Conservation (phyloP, 306 rosid species). For the Prinsepia uniflora region DNA sequence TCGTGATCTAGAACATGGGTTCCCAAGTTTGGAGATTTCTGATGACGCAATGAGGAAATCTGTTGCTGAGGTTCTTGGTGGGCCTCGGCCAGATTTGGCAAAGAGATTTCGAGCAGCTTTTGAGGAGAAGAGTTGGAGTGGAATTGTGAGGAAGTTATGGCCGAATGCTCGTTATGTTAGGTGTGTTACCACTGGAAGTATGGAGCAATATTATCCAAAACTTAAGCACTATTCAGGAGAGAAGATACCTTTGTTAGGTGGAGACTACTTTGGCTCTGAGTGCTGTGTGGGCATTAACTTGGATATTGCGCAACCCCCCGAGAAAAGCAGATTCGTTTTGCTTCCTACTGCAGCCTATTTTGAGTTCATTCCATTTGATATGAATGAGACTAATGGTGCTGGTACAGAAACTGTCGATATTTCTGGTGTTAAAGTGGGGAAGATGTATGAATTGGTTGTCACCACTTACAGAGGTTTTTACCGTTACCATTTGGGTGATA, state of each 20-base stretch:
- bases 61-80: constrained; percentile 42
- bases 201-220: constrained; percentile 52
- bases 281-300: constrained; percentile 57
- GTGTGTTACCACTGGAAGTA: constrained; percentile 61
- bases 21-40: constrained; percentile 38
- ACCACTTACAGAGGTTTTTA: constrained; percentile 63
- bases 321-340: constrained; percentile 42
- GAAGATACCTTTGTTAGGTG: constrained; percentile 48
- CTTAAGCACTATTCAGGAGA: constrained; percentile 56
- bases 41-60: constrained; percentile 44
- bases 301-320: constrained; percentile 50
- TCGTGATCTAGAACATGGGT: constrained; percentile 48
- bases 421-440: constrained; percentile 49
- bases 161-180: constrained; percentile 48
- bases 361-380: constrained; percentile 68
- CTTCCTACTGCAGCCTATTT: constrained; percentile 67
- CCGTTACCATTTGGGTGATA: constrained; percentile 57
- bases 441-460: constrained; percentile 66
- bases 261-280: constrained; percentile 62
- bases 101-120: constrained; percentile 38
- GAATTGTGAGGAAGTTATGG: constrained; percentile 48
- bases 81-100: constrained; percentile 53
- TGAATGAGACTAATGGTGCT: constrained; percentile 26
- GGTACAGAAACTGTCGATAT: constrained; percentile 42
- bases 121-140: constrained; percentile 42